Evolutionary conservation across 2,329 filamentous ascomycete species (phyloP).

Genomic region (Chaetomium sp.): DNA sequence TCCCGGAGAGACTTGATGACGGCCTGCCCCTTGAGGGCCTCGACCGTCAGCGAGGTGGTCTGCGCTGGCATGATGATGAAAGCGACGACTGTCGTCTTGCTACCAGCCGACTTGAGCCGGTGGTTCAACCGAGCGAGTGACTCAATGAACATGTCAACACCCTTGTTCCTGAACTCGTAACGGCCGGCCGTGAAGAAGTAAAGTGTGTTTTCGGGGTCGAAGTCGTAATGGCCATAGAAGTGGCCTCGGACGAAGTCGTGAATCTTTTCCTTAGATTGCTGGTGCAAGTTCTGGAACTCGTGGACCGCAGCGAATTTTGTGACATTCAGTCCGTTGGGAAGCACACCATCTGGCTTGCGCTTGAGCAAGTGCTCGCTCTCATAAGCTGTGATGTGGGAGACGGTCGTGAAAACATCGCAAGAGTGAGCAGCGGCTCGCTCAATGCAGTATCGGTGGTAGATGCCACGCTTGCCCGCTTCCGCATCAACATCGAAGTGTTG

Average conservation of each 20-base stretch:
- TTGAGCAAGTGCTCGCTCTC: constrained; percentile 97
- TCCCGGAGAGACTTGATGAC: constrained; percentile 95
- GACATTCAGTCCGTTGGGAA: constrained; percentile 95
- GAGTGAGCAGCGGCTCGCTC: constrained; percentile 88
- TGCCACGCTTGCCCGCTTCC: constrained; percentile 94
- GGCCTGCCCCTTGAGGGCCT: constrained; percentile 92
- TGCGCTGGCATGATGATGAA: constrained; percentile 99
- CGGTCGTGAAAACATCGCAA: constrained; percentile 95
- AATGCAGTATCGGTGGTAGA: constrained; percentile 98
- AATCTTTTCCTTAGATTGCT: constrained; percentile 95
- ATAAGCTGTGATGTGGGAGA: constrained; percentile 97
- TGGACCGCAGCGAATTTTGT: constrained; percentile 98
- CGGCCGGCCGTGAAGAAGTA: constrained; percentile 97
- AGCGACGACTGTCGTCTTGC: constrained; percentile 89
- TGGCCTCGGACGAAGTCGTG: constrained; percentile 97
- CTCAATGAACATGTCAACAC: constrained; percentile 99
- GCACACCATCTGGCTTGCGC: constrained; percentile 91
- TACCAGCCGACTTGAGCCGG: constrained; percentile 74
- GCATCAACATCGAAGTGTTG: constrained; percentile 95
- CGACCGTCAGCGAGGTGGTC: constrained; percentile 88
- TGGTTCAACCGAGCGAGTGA: constrained; percentile 92
- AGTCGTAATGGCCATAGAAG: constrained; percentile 98
- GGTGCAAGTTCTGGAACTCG: constrained; percentile 97
- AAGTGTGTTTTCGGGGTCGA: constrained; percentile 90
- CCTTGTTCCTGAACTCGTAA: constrained; percentile 98